These are phyloP conservation scores for Dillenia suffruticosa DNA, from an alignment of 164 flowering plant genomes.

Conservation along the genomic window DNA sequence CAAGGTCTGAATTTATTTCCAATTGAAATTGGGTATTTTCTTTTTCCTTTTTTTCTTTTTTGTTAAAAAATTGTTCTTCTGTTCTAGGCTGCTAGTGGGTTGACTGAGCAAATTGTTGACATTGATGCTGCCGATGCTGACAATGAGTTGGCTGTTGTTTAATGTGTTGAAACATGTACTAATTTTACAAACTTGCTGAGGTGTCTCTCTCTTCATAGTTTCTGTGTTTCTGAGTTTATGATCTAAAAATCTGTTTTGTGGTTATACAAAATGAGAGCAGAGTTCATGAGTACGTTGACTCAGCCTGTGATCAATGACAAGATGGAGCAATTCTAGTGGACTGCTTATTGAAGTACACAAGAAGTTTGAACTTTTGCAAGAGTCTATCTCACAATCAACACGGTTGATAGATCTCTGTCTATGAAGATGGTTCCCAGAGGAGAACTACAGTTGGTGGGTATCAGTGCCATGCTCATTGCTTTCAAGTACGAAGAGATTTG, in stretches of 20 bases:
- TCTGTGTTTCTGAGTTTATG: not conserved
- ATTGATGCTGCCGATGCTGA: conserved; percentile 40
- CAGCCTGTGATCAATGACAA: conserved; percentile 33
- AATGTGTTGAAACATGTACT: conserved; percentile 53
- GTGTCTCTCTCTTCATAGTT: conserved; percentile 8
- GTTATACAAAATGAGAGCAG: conserved; percentile 26
- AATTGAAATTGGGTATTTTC: no score
- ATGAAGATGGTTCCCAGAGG: conserved; percentile 22
- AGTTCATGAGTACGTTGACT: conserved; percentile 27
- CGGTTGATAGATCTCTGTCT: conserved; percentile 40
- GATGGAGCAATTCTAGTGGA: conserved; percentile 46
- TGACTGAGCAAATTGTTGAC: conserved; percentile 29
- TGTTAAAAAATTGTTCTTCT: not conserved
- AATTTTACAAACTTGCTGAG: conserved; percentile 41
- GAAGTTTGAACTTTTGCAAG: conserved; percentile 45
- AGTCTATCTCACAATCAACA: conserved; percentile 42
- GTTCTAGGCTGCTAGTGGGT: conserved; percentile 65
- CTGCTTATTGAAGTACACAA: conserved; percentile 50
- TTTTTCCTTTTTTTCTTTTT: not conserved
- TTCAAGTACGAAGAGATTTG: conserved; percentile 55
- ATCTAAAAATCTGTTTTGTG: not conserved
- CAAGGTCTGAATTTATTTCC: conserved; percentile 40
- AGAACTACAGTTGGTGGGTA: conserved; percentile 48
- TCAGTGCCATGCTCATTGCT: conserved; percentile 42
- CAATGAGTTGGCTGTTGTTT: conserved; percentile 43